Conservation (phyloP, 805 yeast genomes). For the Monosporozyma aerobia region DNA sequence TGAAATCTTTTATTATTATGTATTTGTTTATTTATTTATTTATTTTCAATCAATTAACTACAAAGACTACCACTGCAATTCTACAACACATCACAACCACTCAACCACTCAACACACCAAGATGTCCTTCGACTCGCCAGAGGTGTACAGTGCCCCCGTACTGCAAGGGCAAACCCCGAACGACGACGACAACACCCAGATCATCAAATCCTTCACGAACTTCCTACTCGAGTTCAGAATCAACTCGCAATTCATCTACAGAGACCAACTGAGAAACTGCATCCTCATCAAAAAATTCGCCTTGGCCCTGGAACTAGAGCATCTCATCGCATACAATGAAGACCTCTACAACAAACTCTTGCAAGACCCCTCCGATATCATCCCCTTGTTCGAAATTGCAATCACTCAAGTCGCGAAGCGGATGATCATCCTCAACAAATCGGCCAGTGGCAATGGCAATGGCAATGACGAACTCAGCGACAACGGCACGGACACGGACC, state of each 20-base stretch:
- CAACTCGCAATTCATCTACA: constrained; percentile 71
- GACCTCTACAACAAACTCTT: constrained; percentile 74
- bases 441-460: constrained; percentile 2
- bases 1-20: too few species aligned
- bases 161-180: constrained; percentile 72
- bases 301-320: constrained; percentile 70
- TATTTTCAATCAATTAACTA: too few species aligned
- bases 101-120: not conserved
- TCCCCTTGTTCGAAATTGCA: constrained; percentile 77
- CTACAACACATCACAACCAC: not conserved
- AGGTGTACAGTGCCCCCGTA: constrained; percentile 66
- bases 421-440: constrained; percentile 37
- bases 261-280: constrained; percentile 87
- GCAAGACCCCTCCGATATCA: constrained; percentile 82
- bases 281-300: constrained; percentile 65
- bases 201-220: constrained; percentile 65
- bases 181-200: constrained; percentile 56
- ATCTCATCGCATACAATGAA: constrained; percentile 79
- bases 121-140: constrained; percentile 72
- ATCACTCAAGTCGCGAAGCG: constrained; percentile 78
- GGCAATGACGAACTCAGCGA: constrained; percentile 1
- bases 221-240: constrained; percentile 82
- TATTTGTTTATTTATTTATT: too few species aligned
- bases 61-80: too few species aligned
- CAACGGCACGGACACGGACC: constrained; percentile 1